phyloP scores from a whole-genome alignment of 1,284 basidiomycete genomes.

The Sporisorium exsertum region DNA sequence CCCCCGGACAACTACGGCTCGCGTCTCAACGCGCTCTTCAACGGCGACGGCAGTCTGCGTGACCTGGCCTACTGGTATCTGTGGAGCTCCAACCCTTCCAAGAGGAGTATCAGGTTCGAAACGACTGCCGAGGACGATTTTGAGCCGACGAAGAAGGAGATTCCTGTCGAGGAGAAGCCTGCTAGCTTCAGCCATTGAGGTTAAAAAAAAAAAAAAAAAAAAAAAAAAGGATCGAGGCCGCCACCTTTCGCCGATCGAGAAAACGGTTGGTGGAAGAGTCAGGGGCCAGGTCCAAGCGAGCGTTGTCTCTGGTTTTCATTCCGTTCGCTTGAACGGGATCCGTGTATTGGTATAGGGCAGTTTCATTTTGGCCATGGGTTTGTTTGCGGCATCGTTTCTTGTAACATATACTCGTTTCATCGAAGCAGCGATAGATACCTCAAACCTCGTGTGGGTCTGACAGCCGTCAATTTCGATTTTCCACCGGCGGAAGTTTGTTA shows the following conservation, averaged over 20 bases:
- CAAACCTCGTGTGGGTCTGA: background rate
- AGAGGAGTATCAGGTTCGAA: conserved; percentile 24
- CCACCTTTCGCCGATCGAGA: background rate
- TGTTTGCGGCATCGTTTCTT: background rate
- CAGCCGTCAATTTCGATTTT: no score
- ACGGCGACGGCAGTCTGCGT: conserved; percentile 42
- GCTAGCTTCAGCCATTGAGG: conserved; percentile 27
- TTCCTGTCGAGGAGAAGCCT: conserved; percentile 27
- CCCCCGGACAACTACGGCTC: conserved; percentile 61
- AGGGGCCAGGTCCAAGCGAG: conserved; percentile 7
- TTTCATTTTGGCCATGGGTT: conserved; percentile 1
- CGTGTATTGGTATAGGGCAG: conserved; percentile 9
- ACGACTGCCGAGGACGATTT: conserved; percentile 31
- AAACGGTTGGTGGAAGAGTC: background rate
- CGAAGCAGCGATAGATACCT: background rate
- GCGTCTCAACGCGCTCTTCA: conserved; percentile 60
- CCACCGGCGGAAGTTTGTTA: conserved; percentile 3
- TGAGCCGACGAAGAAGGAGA: conserved; percentile 29
- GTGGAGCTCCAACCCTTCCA: conserved; percentile 17
- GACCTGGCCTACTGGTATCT: conserved; percentile 51
- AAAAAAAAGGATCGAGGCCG: background rate
- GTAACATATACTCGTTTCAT: background rate
- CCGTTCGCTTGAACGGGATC: background rate
- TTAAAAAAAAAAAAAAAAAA: background rate
- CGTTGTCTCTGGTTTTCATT: background rate